Evolutionary conservation across 2,329 filamentous ascomycete species (phyloP).

Genomic region (Hymenoscyphus repandus): DNA sequence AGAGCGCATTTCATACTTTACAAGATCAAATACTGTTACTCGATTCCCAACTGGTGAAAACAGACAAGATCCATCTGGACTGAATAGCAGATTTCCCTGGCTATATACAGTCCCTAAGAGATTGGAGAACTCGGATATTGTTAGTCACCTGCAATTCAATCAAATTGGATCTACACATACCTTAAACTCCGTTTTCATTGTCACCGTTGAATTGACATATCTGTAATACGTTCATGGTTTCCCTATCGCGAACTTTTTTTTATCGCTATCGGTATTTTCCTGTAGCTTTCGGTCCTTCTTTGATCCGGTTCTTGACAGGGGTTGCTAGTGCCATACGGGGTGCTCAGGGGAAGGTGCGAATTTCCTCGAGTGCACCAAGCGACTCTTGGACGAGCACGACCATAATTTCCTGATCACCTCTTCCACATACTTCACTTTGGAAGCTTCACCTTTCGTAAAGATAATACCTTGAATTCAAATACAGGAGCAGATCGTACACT

Average conservation of each 20-base stretch:
- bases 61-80: constrained; percentile 89
- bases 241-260: constrained; percentile 15
- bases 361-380: constrained; percentile 7
- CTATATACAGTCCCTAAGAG: constrained; percentile 97
- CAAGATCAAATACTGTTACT: constrained; percentile 91
- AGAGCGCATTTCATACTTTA: constrained; percentile 60
- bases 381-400: constrained; percentile 15
- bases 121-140: constrained; percentile 80
- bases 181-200: constrained; percentile 99
- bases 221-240: constrained; percentile 9
- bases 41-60: constrained; percentile 95
- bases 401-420: constrained; percentile 6
- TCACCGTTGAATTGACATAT: constrained; percentile 32
- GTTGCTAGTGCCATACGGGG: constrained; percentile 7
- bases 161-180: constrained; percentile 40
- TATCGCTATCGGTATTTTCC: constrained; percentile 6
- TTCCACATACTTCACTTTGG: background rate
- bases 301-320: constrained; percentile 4
- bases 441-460: background rate
- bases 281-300: constrained; percentile 5
- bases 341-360: constrained; percentile 11
- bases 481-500: constrained; percentile 2
- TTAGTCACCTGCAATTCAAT: constrained; percentile 22
- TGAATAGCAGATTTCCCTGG: constrained; percentile 95
- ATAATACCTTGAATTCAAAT: constrained; percentile 1